Evolutionary conservation across 805 yeast genomes (phyloP).

Genomic region (Lipomyces sp.): DNA sequence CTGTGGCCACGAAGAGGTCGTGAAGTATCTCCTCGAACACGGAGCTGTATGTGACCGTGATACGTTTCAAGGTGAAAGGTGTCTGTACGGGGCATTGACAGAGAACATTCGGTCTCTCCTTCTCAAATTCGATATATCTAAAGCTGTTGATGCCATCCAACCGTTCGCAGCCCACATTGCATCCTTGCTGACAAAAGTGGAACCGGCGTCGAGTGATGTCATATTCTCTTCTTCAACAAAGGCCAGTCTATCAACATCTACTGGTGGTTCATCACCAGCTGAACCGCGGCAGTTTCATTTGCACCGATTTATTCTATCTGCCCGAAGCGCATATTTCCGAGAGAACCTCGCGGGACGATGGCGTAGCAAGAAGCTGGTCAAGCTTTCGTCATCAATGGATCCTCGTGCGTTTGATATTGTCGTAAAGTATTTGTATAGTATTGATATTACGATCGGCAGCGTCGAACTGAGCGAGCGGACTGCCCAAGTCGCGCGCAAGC

Average conservation of each 20-base stretch:
- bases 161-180: constrained; percentile 77
- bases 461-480: constrained; percentile 39
- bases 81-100: constrained; percentile 77
- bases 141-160: constrained; percentile 66
- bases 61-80: constrained; percentile 78
- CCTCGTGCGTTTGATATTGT: constrained; percentile 43
- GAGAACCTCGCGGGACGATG: constrained; percentile 41
- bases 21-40: constrained; percentile 59
- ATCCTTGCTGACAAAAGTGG: constrained; percentile 47
- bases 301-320: constrained; percentile 41
- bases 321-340: constrained; percentile 45
- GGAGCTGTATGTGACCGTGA: constrained; percentile 83
- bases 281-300: constrained; percentile 25
- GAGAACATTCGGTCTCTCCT: constrained; percentile 65
- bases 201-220: constrained; percentile 42
- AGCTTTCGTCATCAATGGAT: constrained; percentile 37
- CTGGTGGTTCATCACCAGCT: background rate
- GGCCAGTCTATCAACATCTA: background rate
- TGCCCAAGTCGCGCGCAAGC: constrained; percentile 45
- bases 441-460: constrained; percentile 50
- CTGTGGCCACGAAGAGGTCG: constrained; percentile 49
- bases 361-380: constrained; percentile 37
- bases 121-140: constrained; percentile 65
- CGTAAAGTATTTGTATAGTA: constrained; percentile 48
- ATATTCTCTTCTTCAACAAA: constrained; percentile 30